Percentiles rank a stretch among this genome's conserved stretches.
These are phyloP conservation scores for Hyphopichia khmerensis DNA, from an alignment of 1,139 yeast genomes.

Conservation along the genomic window DNA sequence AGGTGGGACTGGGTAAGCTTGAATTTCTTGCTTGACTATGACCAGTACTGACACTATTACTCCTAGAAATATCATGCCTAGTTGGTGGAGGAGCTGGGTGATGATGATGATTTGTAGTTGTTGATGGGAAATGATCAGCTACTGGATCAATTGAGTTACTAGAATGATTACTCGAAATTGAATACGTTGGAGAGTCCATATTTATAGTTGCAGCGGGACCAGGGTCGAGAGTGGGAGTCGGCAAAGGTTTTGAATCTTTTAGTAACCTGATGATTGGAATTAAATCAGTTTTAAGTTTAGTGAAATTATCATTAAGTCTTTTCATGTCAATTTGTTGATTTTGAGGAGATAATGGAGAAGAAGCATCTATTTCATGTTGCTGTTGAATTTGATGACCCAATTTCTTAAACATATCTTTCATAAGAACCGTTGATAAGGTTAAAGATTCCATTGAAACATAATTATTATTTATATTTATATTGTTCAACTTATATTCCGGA, in stretches of 20 bases:
- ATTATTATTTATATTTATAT: constrained; percentile 32
- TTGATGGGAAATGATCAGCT: background rate
- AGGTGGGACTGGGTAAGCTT: constrained; percentile 38
- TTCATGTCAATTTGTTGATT: constrained; percentile 30
- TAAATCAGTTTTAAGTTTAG: constrained; percentile 50
- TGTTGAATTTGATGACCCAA: constrained; percentile 16
- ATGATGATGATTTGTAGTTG: constrained; percentile 7
- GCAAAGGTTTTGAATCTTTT: constrained; percentile 57
- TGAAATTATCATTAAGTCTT: constrained; percentile 47
- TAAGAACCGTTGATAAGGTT: constrained; percentile 29
- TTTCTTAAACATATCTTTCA: constrained; percentile 39
- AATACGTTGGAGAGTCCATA: constrained; percentile 35
- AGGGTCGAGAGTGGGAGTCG: constrained; percentile 53
- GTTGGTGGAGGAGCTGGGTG: constrained; percentile 6
- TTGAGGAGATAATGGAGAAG: constrained; percentile 20
- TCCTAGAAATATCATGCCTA: constrained; percentile 9
- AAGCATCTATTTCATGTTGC: constrained; percentile 9
- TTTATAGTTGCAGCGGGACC: constrained; percentile 25
- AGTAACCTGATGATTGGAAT: constrained; percentile 51
- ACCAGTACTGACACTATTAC: constrained; percentile 12
- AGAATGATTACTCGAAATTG: constrained; percentile 18
- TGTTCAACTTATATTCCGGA: constrained; percentile 27
- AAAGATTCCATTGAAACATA: constrained; percentile 36
- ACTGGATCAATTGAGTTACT: constrained; percentile 1
- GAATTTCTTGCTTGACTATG: constrained; percentile 9